Base-by-base conservation (phyloP, 306 rosid species). In the Carpinus viminea region DNA sequence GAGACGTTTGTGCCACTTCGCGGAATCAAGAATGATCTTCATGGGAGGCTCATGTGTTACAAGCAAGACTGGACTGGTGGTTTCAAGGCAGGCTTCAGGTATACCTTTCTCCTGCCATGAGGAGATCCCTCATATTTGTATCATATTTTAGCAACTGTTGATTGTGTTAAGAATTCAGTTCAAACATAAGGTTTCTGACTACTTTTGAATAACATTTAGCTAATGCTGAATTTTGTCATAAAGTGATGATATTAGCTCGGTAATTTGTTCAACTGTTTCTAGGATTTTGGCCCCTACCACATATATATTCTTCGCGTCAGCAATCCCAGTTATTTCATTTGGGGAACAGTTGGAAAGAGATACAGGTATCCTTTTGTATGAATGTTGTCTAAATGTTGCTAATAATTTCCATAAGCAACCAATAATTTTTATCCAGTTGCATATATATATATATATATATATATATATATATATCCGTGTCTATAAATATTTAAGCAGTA, bases 271-370 rank as follows among this genome's bases (percentile, higher is more conserved):
- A 45, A 16, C 34, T 69, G 76, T 73, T 79, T 61, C 60, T 80
- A 91, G 96, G 92, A 88, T 91, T 76, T 83, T 91, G 80, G 96
- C 93, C 69, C 97, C 97, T 45, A 91, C 93, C 28, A 89, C 97
- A 9, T 89, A 88, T 60, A 91, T 91, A 80, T 91, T 91, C 68
- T 91, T 91, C 24, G 93, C 97, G 62, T 91, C 97, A 69, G 97
- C 97, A 65, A 86, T 91, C 83, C 97, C 93, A 28, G 97, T 88
- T 50, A 89, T 91, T 82, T 89, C 97, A 69, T 91, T 91, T 74
- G 93, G 97, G 74, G 97, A 91, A 77, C 97, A 89, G 81, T 70
- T 91, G 82, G 91, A 91, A 76, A 89, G 93, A 88, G 89, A 86
- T 46, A 88, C 93, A 54, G 93, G 97, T 86, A 60, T 41, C 11